These are phyloP conservation scores for Aspergillus versicolor DNA, from an alignment of 2,329 filamentous ascomycete genomes.

Conservation along the genomic window DNA sequence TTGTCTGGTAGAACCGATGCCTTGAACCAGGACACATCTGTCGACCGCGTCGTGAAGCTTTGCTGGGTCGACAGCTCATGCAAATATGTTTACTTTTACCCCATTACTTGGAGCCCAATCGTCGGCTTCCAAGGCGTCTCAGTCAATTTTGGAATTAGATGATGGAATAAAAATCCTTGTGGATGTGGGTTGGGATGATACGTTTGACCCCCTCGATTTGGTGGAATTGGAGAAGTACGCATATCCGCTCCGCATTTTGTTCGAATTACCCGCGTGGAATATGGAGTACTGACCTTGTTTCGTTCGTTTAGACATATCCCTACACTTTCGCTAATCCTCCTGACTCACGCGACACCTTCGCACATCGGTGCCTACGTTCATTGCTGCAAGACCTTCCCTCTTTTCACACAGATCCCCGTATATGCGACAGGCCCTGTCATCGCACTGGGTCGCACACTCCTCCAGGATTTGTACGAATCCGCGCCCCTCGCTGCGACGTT, in stretches of 20 bases:
- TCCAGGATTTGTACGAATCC: constrained; percentile 90
- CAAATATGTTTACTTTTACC: constrained; percentile 89
- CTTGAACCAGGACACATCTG: constrained; percentile 9
- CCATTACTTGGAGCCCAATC: constrained; percentile 89
- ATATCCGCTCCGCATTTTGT: neutral
- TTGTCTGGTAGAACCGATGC: constrained; percentile 10
- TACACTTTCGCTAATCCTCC: constrained; percentile 86
- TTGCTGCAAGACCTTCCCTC: constrained; percentile 93
- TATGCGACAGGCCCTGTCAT: constrained; percentile 95
- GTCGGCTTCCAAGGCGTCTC: constrained; percentile 73
- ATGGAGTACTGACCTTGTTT: neutral
- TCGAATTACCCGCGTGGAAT: neutral
- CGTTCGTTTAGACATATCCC: constrained; percentile 68
- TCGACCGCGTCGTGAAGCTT: constrained; percentile 11
- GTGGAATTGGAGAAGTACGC: constrained; percentile 83
- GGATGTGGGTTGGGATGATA: constrained; percentile 94
- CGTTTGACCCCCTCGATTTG: constrained; percentile 78
- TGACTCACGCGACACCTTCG: constrained; percentile 88
- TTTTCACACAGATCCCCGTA: constrained; percentile 87
- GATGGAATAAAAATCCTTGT: constrained; percentile 93
- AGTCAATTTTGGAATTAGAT: constrained; percentile 95
- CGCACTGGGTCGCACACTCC: constrained; percentile 82
- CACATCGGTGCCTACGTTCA: constrained; percentile 93
- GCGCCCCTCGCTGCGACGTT: constrained; percentile 84
- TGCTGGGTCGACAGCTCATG: constrained; percentile 14